Conservation (phyloP, 345 rosid species). For the Streptanthus diversifolius region DNA sequence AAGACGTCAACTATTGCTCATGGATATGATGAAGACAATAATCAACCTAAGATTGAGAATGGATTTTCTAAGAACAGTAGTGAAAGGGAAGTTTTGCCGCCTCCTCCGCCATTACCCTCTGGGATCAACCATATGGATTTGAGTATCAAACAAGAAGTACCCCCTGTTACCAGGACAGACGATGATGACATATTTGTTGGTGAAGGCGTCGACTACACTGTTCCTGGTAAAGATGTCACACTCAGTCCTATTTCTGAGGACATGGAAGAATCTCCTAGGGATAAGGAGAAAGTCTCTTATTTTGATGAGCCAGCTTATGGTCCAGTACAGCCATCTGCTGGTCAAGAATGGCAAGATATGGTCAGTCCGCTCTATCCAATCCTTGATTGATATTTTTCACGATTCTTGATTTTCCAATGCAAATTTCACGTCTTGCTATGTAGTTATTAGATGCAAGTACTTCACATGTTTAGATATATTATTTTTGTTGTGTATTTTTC, state of each 20-base stretch:
- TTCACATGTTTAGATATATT: not conserved
- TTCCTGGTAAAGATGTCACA: slow-evolving; percentile 75
- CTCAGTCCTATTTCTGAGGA: slow-evolving; percentile 95
- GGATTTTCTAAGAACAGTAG: slow-evolving; percentile 33
- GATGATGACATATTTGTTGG: slow-evolving; percentile 92
- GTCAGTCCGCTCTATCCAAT: slow-evolving; percentile 37
- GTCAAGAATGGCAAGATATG: slow-evolving; percentile 79
- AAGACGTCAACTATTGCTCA: slow-evolving; percentile 47
- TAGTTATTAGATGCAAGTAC: not conserved
- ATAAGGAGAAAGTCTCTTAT: slow-evolving; percentile 68
- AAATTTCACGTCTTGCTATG: not conserved
- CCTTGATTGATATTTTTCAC: not conserved
- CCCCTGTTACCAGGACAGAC: slow-evolving; percentile 55
- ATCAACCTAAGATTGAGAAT: slow-evolving; percentile 45
- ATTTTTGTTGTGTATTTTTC: slow-evolving; percentile 3
- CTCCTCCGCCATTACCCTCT: slow-evolving; percentile 77
- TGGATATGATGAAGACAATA: slow-evolving; percentile 59
- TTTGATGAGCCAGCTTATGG: slow-evolving; percentile 76
- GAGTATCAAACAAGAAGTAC: slow-evolving; percentile 55
- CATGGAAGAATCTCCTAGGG: slow-evolving; percentile 97
- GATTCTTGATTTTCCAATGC: not conserved
- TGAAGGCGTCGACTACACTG: slow-evolving; percentile 65
- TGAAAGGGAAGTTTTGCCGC: slow-evolving; percentile 56
- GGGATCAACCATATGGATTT: slow-evolving; percentile 46
- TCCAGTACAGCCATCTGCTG: slow-evolving; percentile 70